Evolutionary conservation across 768 basidiomycete species (phyloP), one percentile per base, ranked within the genome.

Genomic region (Rickenella mellea): DNA sequence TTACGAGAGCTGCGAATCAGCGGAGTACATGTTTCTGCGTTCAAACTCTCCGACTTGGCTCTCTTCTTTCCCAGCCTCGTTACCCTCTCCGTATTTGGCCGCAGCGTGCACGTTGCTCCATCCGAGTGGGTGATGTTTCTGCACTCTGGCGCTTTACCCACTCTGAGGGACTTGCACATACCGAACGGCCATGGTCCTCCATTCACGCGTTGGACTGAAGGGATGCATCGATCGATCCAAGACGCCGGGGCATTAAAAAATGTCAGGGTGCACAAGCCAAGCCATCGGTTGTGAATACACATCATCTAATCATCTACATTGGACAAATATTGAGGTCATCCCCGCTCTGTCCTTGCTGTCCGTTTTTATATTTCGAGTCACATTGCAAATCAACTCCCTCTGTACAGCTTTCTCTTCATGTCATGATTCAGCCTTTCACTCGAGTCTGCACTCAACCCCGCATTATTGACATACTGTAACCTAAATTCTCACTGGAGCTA

Each of bases 71-170:
- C 43, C 12, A 57, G 59, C 27, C 46, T 78, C 46, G 62, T 66
- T 50, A 59, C 65, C 26, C 52, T 78, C 30, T 55, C 53, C 11
- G 54, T 76, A 11, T 49, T 49, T 5, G 72, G 73, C 8, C 63
- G 73, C 20, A 55, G 48, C 27, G 55, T 67, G 8, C 55, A 60
- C n/a, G 46, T 73, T 19, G 48, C 55, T 6, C 47, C 62, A 21
- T 42, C 57, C 15, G 67, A 70, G 47, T 77, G 73, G 75, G 51
- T 48, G 5, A 37, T 51, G 14, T 68, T 71, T 42, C 51, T 75
- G 30, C 37, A 42, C 8, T 66, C 59, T 27, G 61, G 66, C 4
- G 51, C 54, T 7, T 49, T 70, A 5, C 47, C 63, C 5, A 54
- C 47, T 6, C 55, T 74, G 38, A 59, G 55, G 24, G 51, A 51